phyloP scores from a whole-genome alignment of 176 grass and related monocot species.

The Aegilops tauschii region DNA sequence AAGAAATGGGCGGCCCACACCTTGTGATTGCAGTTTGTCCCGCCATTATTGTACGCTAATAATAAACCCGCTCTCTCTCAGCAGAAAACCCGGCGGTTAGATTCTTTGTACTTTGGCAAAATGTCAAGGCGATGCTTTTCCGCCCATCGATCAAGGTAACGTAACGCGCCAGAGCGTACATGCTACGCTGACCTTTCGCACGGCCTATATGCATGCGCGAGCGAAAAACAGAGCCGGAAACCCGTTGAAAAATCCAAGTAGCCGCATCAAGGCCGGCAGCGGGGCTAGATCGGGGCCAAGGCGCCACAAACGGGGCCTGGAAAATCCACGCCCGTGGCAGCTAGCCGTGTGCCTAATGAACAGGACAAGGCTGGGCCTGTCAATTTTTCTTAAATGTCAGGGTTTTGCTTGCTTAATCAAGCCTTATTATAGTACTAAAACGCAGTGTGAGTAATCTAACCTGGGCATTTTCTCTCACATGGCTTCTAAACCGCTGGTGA shows the following conservation, averaged over 20 bases:
- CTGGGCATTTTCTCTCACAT: no score
- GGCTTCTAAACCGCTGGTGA: no score
- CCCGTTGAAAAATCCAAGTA: neutral
- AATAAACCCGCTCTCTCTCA: neutral
- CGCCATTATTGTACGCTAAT: neutral
- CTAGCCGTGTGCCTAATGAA: neutral
- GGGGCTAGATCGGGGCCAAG: conserved; percentile 12
- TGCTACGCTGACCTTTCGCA: neutral
- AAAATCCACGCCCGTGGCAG: neutral
- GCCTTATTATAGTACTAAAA: neutral
- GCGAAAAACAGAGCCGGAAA: neutral
- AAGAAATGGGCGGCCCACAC: neutral
- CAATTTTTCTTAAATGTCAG: neutral
- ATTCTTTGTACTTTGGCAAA: conserved; percentile 37
- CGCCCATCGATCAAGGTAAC: neutral
- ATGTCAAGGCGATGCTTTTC: conserved; percentile 30
- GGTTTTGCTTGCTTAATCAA: neutral
- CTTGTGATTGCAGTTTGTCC: neutral
- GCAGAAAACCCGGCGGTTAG: conserved; percentile 30
- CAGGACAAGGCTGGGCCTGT: neutral
- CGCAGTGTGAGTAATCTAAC: no score
- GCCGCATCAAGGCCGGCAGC: conserved; percentile 9
- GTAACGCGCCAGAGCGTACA: neutral
- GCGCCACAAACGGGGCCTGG: neutral
- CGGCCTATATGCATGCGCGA: neutral